Evolutionary conservation across 257 asterid genomes (phyloP).

Genomic region (Anisodus tanguticus): DNA sequence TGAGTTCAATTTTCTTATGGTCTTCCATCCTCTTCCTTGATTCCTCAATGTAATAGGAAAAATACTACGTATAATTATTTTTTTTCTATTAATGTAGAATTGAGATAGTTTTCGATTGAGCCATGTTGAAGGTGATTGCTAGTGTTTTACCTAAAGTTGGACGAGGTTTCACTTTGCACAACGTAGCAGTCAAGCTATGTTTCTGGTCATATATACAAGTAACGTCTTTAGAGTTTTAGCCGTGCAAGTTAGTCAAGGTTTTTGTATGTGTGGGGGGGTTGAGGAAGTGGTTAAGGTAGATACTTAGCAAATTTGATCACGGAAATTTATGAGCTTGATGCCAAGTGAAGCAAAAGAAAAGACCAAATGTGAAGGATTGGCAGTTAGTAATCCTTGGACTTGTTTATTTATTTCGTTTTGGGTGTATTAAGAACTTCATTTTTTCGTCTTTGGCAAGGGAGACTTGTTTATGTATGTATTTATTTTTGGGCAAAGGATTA

Average conservation of each 20-base stretch:
- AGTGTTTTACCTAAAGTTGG: not conserved
- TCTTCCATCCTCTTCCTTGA: too few relatives aligned
- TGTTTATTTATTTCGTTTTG: not conserved
- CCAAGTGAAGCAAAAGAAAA: not conserved
- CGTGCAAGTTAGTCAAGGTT: not conserved
- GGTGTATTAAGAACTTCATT: not conserved
- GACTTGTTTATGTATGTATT: not conserved
- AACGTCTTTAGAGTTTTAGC: not conserved
- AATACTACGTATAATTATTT: too few relatives aligned
- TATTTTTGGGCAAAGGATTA: not conserved
- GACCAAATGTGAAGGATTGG: slow-evolving; percentile 11
- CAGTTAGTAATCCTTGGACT: not conserved
- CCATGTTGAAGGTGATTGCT: not conserved
- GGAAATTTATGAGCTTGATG: not conserved
- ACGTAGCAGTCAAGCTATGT: slow-evolving; percentile 26
- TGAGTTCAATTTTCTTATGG: too few relatives aligned
- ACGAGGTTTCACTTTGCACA: slow-evolving; percentile 25
- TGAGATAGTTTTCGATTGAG: not conserved
- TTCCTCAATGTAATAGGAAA: too few relatives aligned
- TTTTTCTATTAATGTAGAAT: too few relatives aligned
- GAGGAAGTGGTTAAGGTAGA: not conserved
- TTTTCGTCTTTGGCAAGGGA: not conserved
- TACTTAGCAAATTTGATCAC: slow-evolving; percentile 22
- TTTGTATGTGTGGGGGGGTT: not conserved
- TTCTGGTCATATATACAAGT: not conserved